Evolutionary conservation across 2,329 filamentous ascomycete species (phyloP), one percentile per base, ranked within the genome.

Genomic region (Aspergillus brasiliensis): DNA sequence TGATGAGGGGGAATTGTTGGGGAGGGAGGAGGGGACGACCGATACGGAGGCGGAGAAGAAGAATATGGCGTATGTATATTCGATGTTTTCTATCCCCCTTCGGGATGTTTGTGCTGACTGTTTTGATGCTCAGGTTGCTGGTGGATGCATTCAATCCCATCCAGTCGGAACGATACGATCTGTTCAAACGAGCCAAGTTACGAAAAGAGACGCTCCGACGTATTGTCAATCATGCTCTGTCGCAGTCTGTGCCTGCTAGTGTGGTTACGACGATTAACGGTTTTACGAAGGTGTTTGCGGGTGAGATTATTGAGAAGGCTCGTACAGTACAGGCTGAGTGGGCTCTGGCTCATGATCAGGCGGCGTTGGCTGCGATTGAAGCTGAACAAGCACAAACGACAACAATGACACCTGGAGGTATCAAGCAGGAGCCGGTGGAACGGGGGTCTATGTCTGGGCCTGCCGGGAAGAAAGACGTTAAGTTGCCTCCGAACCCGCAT

Each of bases 151-250:
- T 83, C 59, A 80, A 78, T 51, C 73, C 74, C 2, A 72, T 80
- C 54, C 81, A 83, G 65, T 79, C 77, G 3, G 73, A 77, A 53
- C 77, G 81, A 55, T 82, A 82, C 58, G 79, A 82, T 63, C 71
- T 78, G 11, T 82, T 80, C 68, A 81, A 82, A 42, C 79, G 81
- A 15, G 75, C 78, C 7, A 82, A 81, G 64, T 69, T 84, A 52
- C 78, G 81, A 37, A 82, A 82, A 60, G 77, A 81, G 53, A 81
- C 79, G 0, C 75, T 84, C 13, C 80, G 81, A 58, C 72, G 81
- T 66, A 84, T 90, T 62, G 86, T 87, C 62, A 90, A 90, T 67
- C 85, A 88, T 70, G 88, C 86, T 1, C 81, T 90, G 40, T 86
- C 84, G 1, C 87, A 90, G 71, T 88, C 84, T 49, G 86, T 90